These are phyloP conservation scores for Dissoconium aciculare DNA, from an alignment of 2,329 filamentous ascomycete genomes.

Conservation along the genomic window DNA sequence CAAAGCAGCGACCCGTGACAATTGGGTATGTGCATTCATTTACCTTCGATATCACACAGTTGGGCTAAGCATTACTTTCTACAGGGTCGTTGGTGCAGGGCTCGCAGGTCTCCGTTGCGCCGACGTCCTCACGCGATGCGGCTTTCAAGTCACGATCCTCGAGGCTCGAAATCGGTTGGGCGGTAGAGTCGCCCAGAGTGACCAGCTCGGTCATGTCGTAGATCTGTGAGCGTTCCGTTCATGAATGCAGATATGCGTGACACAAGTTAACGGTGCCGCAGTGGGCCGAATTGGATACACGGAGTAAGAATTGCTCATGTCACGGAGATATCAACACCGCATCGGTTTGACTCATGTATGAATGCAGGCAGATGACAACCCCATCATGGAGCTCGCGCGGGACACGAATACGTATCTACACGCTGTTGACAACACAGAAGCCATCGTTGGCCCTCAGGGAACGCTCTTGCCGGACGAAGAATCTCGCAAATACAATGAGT, in stretches of 20 bases:
- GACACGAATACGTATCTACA: constrained; percentile 42
- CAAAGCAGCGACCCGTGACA: too few species aligned
- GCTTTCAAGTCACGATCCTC: constrained; percentile 52
- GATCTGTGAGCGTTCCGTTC: constrained; percentile 47
- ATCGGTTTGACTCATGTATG: too few species aligned
- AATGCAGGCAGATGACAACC: constrained; percentile 48
- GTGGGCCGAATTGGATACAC: constrained; percentile 70
- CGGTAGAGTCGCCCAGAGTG: constrained; percentile 40
- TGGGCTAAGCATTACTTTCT: too few species aligned
- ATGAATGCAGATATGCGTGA: too few species aligned
- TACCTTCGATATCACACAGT: too few species aligned
- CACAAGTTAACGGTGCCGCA: too few species aligned
- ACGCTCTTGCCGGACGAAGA: constrained; percentile 32
- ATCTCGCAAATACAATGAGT: constrained; percentile 27
- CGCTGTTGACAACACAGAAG: constrained; percentile 40
- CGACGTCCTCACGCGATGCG: constrained; percentile 49
- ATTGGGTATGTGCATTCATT: too few species aligned
- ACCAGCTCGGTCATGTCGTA: constrained; percentile 32
- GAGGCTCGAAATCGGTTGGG: constrained; percentile 54
- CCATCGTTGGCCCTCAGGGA: constrained; percentile 44
- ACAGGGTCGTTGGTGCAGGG: constrained; percentile 55
- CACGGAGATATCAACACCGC: too few species aligned
- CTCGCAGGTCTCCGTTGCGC: constrained; percentile 57
- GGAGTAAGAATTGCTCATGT: constrained; percentile 30
- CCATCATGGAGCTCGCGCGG: constrained; percentile 51